These are phyloP conservation scores for Pistacia atlantica DNA, from an alignment of 345 rosid genomes.

Conservation along the genomic window DNA sequence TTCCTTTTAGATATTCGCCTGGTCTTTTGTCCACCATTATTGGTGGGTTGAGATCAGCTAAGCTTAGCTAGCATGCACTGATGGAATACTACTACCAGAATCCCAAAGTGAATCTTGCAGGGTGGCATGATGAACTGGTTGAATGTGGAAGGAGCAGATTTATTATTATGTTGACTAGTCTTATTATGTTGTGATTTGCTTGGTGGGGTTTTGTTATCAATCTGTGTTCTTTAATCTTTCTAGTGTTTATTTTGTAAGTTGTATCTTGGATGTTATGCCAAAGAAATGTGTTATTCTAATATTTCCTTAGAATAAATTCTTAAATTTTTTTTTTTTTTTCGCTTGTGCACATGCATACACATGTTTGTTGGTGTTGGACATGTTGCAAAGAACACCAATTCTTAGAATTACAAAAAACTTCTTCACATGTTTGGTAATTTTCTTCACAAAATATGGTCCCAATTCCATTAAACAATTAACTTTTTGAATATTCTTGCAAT, in stretches of 20 bases:
- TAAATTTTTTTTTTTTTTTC: neutral
- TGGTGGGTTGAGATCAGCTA: constrained; percentile 7
- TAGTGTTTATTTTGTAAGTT: constrained; percentile 18
- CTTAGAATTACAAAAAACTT: neutral
- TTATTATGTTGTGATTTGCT: neutral
- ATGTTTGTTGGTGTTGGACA: constrained; percentile 27
- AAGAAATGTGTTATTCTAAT: constrained; percentile 1
- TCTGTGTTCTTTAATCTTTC: constrained; percentile 26
- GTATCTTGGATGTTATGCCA: neutral
- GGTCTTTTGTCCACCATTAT: neutral
- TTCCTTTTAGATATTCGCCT: neutral
- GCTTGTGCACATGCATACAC: constrained; percentile 34
- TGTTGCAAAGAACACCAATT: neutral
- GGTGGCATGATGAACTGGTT: constrained; percentile 10
- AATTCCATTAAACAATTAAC: neutral
- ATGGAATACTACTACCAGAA: constrained; percentile 7
- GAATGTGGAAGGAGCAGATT: constrained; percentile 12
- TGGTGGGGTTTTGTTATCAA: constrained; percentile 4
- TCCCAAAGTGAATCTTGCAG: neutral
- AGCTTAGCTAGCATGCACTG: neutral
- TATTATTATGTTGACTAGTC: constrained; percentile 1
- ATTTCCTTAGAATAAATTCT: neutral
- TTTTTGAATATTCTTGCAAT: no score
- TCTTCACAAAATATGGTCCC: neutral
- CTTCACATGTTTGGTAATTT: neutral